Evolutionary conservation across 495 filamentous ascomycete species (phyloP).

Genomic region (Xylaria telfairii): DNA sequence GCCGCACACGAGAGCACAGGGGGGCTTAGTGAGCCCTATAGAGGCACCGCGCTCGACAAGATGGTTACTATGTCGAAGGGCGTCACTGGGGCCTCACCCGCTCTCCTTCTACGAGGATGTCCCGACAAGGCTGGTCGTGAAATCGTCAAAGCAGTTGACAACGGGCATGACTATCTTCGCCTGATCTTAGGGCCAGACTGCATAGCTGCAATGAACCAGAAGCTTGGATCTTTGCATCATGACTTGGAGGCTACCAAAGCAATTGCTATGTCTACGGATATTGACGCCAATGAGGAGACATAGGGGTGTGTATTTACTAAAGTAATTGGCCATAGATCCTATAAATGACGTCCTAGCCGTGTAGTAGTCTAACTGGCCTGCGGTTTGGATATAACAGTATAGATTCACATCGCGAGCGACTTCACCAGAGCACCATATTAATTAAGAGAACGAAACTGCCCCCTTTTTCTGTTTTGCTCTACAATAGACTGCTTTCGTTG

Average conservation of each 20-base stretch:
- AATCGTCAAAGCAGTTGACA: constrained; percentile 45
- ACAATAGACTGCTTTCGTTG: too few species aligned
- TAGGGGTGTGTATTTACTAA: neutral
- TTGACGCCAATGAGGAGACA: constrained; percentile 2
- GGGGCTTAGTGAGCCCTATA: constrained; percentile 20
- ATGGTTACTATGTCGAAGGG: constrained; percentile 13
- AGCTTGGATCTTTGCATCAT: constrained; percentile 10
- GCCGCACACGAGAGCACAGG: constrained; percentile 34
- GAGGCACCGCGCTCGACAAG: constrained; percentile 25
- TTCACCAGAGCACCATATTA: too few species aligned
- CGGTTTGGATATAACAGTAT: too few species aligned
- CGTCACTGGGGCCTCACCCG: neutral
- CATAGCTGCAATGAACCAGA: constrained; percentile 10
- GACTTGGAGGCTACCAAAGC: constrained; percentile 17
- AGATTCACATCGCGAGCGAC: too few species aligned
- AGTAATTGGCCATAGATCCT: too few species aligned
- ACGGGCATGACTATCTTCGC: constrained; percentile 24
- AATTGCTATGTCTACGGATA: constrained; percentile 15
- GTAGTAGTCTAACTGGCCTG: neutral
- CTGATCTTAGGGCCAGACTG: constrained; percentile 15
- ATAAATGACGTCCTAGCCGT: neutral
- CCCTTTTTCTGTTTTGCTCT: too few species aligned
- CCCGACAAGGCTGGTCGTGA: constrained; percentile 47
- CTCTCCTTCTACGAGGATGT: constrained; percentile 35
- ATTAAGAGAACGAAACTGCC: too few species aligned